A percentile compares a stretch with the other conserved stretches of the same genome.
These are phyloP conservation scores for Calonectria montana DNA, from an alignment of 2,329 filamentous ascomycete species.

Conservation along the genomic window DNA sequence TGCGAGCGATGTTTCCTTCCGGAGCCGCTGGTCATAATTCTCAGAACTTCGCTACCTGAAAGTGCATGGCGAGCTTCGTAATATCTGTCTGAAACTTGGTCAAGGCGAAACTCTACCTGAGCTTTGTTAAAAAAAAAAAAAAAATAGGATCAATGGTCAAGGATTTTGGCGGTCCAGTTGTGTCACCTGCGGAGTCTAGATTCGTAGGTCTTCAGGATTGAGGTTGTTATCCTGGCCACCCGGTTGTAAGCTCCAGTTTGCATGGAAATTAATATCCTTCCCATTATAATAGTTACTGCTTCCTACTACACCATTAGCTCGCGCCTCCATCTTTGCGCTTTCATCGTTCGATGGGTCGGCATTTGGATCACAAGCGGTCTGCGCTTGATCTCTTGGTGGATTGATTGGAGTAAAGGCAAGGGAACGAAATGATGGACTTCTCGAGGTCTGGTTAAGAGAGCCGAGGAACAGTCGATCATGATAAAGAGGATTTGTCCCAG, in stretches of 20 bases:
- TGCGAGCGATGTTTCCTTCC: too few species aligned
- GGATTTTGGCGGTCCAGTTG: not conserved
- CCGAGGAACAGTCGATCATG: constrained; percentile 47
- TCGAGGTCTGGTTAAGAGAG: constrained; percentile 38
- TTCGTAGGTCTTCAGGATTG: constrained; percentile 38
- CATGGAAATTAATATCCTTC: constrained; percentile 40
- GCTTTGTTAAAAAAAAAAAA: too few species aligned
- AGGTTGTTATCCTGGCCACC: constrained; percentile 36
- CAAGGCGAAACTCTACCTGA: too few species aligned
- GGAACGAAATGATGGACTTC: constrained; percentile 36
- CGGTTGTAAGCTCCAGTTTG: constrained; percentile 40
- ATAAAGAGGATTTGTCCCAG: constrained; percentile 47
- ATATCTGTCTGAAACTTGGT: too few species aligned
- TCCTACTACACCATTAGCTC: constrained; percentile 41
- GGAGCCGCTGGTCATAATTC: too few species aligned
- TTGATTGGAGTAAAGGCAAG: constrained; percentile 47
- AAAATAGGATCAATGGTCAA: not conserved
- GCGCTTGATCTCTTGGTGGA: constrained; percentile 33
- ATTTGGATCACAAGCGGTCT: constrained; percentile 30
- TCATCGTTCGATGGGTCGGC: constrained; percentile 10
- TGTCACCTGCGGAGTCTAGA: constrained; percentile 24
- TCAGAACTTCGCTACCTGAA: too few species aligned
- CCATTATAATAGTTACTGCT: constrained; percentile 27
- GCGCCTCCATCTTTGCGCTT: constrained; percentile 41
- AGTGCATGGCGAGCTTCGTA: too few species aligned